A percentile compares a stretch with the other conserved stretches of the same genome.
Conservation (phyloP, 2,329 filamentous ascomycete species). For the Elsinoe fawcettii region DNA sequence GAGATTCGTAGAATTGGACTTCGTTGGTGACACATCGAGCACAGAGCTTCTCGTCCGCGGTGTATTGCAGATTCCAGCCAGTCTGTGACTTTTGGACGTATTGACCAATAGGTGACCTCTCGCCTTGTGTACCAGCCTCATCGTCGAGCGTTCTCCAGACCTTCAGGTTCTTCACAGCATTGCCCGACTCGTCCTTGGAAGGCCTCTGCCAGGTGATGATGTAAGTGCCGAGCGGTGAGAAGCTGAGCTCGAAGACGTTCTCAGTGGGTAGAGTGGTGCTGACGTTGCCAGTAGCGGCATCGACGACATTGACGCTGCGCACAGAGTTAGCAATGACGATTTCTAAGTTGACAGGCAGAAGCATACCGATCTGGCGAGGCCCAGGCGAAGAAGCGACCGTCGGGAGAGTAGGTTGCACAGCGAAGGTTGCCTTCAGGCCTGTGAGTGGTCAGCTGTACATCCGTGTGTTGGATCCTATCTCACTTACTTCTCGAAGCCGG, state of each 20-base stretch:
- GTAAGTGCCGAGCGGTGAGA: conserved; percentile 86
- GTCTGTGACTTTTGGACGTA: conserved; percentile 96
- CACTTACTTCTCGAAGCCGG: conserved; percentile 60
- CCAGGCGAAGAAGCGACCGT: conserved; percentile 94
- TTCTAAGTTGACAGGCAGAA: conserved; percentile 18
- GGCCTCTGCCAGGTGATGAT: conserved; percentile 96
- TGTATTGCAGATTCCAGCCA: conserved; percentile 97
- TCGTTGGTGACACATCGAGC: conserved; percentile 93
- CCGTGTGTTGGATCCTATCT: not conserved
- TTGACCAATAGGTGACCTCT: conserved; percentile 65
- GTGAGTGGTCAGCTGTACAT: not conserved
- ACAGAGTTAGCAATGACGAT: conserved; percentile 16
- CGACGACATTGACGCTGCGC: conserved; percentile 67
- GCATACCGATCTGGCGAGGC: conserved; percentile 65
- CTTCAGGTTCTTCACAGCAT: conserved; percentile 93
- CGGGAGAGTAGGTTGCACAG: conserved; percentile 91
- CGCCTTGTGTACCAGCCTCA: conserved; percentile 51
- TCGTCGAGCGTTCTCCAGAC: conserved; percentile 83
- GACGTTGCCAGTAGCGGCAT: conserved; percentile 67
- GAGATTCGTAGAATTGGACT: conserved; percentile 91
- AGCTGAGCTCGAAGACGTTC: conserved; percentile 89
- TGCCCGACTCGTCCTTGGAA: conserved; percentile 83
- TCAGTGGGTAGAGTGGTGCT: conserved; percentile 67
- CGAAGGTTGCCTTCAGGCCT: conserved; percentile 87
- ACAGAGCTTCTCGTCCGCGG: conserved; percentile 84